A percentile compares a stretch with the other conserved stretches of the same genome.
Evolutionary conservation across 371 early-diverging fungal species (phyloP).

Genomic region (Smittium culicis): DNA sequence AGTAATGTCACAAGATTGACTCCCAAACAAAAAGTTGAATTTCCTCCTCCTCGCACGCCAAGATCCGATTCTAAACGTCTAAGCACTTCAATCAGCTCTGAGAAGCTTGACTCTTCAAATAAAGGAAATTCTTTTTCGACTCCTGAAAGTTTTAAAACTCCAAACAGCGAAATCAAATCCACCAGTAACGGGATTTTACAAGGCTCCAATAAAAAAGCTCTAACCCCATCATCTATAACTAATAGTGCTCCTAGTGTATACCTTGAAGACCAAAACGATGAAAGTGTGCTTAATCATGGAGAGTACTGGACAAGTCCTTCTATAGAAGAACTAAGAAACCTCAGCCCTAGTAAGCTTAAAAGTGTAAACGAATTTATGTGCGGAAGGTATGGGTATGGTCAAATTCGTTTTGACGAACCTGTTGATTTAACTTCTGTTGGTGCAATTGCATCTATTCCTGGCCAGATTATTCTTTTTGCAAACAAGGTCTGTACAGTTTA

Average conservation of each 20-base stretch:
- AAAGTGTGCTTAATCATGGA: constrained; percentile 16
- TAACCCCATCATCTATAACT: not conserved
- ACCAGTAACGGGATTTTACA: constrained; percentile 42
- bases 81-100: not conserved
- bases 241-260: constrained; percentile 9
- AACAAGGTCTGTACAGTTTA: constrained; percentile 62
- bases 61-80: not conserved
- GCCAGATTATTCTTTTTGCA: constrained; percentile 55
- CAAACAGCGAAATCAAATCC: constrained; percentile 10
- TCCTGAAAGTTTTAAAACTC: constrained; percentile 3
- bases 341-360: constrained; percentile 56
- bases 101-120: not conserved
- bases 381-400: constrained; percentile 53
- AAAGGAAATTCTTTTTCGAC: not conserved
- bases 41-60: not conserved
- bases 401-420: constrained; percentile 54
- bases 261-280: constrained; percentile 11
- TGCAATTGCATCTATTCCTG: constrained; percentile 59
- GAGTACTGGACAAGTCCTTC: constrained; percentile 54
- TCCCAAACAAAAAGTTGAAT: constrained; percentile 9
- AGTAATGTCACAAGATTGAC: constrained; percentile 4
- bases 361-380: constrained; percentile 58
- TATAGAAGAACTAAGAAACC: constrained; percentile 35
- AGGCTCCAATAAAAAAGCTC: constrained; percentile 29
- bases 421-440: constrained; percentile 62